Evolutionary conservation across 257 asterid genomes (phyloP).

Genomic region (Handroanthus guayacan): DNA sequence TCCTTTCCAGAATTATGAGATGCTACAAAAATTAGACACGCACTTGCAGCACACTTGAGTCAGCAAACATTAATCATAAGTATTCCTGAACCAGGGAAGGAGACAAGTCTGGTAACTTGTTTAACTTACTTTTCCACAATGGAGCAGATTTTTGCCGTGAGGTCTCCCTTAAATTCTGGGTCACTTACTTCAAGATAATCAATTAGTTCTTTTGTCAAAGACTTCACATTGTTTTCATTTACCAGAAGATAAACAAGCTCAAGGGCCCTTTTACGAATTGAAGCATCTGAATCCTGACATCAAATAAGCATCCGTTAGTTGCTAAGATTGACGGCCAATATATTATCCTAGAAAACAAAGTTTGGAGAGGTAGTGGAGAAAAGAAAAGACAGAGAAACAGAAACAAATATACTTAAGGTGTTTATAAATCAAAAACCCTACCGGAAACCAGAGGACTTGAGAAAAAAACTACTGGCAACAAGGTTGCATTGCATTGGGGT

Average conservation of each 20-base stretch:
- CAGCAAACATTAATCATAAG: conserved; percentile 13
- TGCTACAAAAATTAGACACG: background rate
- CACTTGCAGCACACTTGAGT: conserved; percentile 2
- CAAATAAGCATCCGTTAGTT: conserved; percentile 40
- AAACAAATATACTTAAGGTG: conserved; percentile 1
- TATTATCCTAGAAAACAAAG: conserved; percentile 10
- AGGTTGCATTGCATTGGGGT: conserved; percentile 20
- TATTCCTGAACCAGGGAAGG: conserved; percentile 23
- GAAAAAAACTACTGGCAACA: background rate
- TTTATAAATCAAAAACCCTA: background rate
- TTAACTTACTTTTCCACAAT: conserved; percentile 90
- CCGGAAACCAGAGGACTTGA: background rate
- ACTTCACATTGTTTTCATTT: conserved; percentile 83
- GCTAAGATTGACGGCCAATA: conserved; percentile 20
- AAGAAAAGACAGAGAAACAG: conserved; percentile 14
- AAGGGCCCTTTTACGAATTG: conserved; percentile 94
- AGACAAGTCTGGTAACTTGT: conserved; percentile 13
- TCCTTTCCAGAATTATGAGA: conserved; percentile 1
- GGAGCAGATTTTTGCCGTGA: conserved; percentile 85
- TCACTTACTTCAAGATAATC: conserved; percentile 91
- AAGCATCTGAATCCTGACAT: conserved; percentile 93
- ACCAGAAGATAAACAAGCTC: conserved; percentile 91
- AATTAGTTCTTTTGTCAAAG: conserved; percentile 83
- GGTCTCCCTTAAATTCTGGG: conserved; percentile 84
- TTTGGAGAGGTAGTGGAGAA: conserved; percentile 11